Base-by-base conservation (phyloP, 768 basidiomycete genomes). In the Pleurotus salmoneostramineus region DNA sequence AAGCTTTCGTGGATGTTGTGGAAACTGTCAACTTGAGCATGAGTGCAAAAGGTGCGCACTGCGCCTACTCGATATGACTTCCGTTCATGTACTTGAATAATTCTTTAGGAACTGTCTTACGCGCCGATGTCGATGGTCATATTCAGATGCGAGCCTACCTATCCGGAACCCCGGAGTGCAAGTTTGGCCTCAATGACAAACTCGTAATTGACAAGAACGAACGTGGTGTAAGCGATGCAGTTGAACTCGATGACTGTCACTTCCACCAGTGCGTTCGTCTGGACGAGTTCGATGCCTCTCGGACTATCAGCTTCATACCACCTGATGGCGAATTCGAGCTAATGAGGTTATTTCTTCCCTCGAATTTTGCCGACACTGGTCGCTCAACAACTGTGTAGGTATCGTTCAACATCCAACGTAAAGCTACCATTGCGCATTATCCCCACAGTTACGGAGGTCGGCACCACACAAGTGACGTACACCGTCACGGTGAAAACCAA, bases 1-100 rank as follows among this genome's bases (percentile, higher is more conserved):
- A 99, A 68, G 97, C 97, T 0, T 99, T 98, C 64, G 96, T 99
- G n/a, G 97, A 99, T 68, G 97, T 99, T 6, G 91, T 99, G 45
- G 97, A 99, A 76, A 92, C 83, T 2, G 92, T 99, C 60, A 98
- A 99, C 67, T 71, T 98, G 56, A 88, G 93, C 64, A 97, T 98
- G 95, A 96, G 93, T 69, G 91, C 95, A 2, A 98, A 96, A 77
- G 95, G 95, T 90, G 60, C 49, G 78, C 67, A 27, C 21, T 27
- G 3, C 21, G 21, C 21, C 21, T 27, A 3, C 21, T 27, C 21
- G 3, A 27, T 27, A 27, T 27, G 21, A 27, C 48, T 52, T 17
- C 27, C 40, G 17, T 7, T 31, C 5, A 43, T 59, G 35, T 48
- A 34, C 50, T 11, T 27, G 27, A 35, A 63, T 58, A 52, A 21